Conservation (phyloP, 768 basidiomycete species). For the Rubroboletus pulcherrimus region DNA sequence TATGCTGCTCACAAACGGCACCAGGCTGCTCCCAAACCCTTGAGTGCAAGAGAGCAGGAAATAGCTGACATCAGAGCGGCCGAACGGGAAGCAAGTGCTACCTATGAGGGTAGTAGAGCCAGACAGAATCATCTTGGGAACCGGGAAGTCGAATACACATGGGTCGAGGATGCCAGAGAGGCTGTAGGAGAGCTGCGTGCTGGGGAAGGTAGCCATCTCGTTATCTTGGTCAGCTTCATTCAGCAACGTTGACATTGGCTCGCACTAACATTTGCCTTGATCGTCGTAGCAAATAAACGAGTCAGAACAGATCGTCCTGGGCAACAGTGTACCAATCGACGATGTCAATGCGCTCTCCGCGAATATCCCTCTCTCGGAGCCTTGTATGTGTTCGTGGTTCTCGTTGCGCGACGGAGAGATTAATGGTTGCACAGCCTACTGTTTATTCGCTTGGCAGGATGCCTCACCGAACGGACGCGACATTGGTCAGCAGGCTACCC, state of each 20-base stretch:
- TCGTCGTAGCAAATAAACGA: slow-evolving; percentile 61
- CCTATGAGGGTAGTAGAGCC: slow-evolving; percentile 56
- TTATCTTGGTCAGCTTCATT: slow-evolving; percentile 56
- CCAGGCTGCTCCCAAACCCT: slow-evolving; percentile 71
- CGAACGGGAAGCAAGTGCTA: slow-evolving; percentile 55
- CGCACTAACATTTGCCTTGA: background rate
- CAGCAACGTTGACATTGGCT: background rate
- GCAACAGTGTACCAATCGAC: slow-evolving; percentile 40
- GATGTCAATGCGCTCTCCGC: slow-evolving; percentile 43
- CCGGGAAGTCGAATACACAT: slow-evolving; percentile 56
- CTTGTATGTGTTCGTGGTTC: slow-evolving; percentile 37
- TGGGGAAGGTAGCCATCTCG: slow-evolving; percentile 47
- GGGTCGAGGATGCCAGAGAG: slow-evolving; percentile 61
- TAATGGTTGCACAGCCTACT: slow-evolving; percentile 40
- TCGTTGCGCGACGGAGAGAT: background rate
- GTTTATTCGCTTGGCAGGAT: slow-evolving; percentile 65
- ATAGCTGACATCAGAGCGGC: slow-evolving; percentile 73
- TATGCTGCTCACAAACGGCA: slow-evolving; percentile 74
- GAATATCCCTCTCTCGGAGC: slow-evolving; percentile 52
- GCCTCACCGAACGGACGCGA: slow-evolving; percentile 45
- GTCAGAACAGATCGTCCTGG: slow-evolving; percentile 53
- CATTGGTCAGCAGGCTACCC: slow-evolving; percentile 45
- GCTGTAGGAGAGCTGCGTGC: slow-evolving; percentile 59
- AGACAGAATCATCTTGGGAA: slow-evolving; percentile 55
- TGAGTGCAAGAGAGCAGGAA: slow-evolving; percentile 80